These are phyloP conservation scores for Vitis rupestris DNA, from an alignment of 164 flowering plant species.

Conservation along the genomic window DNA sequence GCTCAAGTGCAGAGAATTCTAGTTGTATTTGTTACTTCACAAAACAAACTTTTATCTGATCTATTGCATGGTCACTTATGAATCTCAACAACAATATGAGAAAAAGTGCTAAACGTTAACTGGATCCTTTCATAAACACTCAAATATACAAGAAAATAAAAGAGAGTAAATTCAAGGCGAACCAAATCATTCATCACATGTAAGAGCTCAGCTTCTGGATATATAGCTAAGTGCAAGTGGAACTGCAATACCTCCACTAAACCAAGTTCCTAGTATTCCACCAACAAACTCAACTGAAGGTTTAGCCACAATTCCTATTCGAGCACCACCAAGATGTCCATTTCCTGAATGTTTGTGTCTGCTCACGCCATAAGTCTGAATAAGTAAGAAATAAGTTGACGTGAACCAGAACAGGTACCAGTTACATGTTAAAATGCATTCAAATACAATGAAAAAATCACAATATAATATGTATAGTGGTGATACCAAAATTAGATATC, in stretches of 20 bases:
- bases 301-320: slow-evolving; percentile 92
- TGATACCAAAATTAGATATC: too few species aligned
- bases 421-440: too few species aligned
- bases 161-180: slow-evolving; percentile 21
- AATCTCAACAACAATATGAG: not conserved
- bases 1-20: not conserved
- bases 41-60: not conserved
- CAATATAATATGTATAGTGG: too few species aligned
- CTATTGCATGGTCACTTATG: not conserved
- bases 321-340: slow-evolving; percentile 64
- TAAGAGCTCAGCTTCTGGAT: slow-evolving; percentile 85
- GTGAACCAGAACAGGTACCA: too few species aligned
- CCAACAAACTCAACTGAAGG: slow-evolving; percentile 98
- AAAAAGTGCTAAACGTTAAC: not conserved
- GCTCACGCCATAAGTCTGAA: slow-evolving; percentile 22
- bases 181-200: slow-evolving; percentile 97
- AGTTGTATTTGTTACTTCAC: too few species aligned
- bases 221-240: slow-evolving; percentile 93
- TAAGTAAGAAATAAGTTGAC: too few species aligned
- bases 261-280: slow-evolving; percentile 85
- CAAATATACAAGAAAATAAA: not conserved
- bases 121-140: not conserved
- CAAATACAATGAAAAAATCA: too few species aligned
- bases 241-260: slow-evolving; percentile 94
- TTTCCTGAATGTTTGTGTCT: slow-evolving; percentile 16